These are phyloP conservation scores for Boletus barrowsii DNA, from an alignment of 768 basidiomycete genomes.

Conservation along the genomic window DNA sequence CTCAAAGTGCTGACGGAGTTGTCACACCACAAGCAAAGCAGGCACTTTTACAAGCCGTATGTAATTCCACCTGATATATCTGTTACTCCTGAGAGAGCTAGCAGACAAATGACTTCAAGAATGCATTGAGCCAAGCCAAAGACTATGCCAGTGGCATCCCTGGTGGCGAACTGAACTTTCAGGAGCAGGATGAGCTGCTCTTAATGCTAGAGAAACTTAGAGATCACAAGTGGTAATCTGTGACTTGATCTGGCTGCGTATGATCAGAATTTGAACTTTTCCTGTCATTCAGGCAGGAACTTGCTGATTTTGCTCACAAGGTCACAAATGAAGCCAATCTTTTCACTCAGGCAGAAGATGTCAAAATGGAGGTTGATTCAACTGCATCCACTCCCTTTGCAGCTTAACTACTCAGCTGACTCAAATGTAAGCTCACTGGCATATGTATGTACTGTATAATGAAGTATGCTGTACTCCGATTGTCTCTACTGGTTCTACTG, in stretches of 20 bases:
- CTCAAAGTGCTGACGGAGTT: slow-evolving; percentile 54
- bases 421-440: no score
- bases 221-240: slow-evolving; percentile 46
- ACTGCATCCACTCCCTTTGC: slow-evolving; percentile 66
- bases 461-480: no score
- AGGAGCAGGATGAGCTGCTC: slow-evolving; percentile 72
- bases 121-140: slow-evolving; percentile 53
- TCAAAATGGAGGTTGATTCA: slow-evolving; percentile 69
- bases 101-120: slow-evolving; percentile 76
- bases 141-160: slow-evolving; percentile 56
- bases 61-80: slow-evolving; percentile 2
- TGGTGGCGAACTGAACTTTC: slow-evolving; percentile 66
- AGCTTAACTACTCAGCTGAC: slow-evolving; percentile 19
- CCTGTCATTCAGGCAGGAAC: slow-evolving; percentile 44
- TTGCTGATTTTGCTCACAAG: slow-evolving; percentile 49
- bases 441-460: no score
- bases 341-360: slow-evolving; percentile 24
- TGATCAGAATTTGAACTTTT: background rate
- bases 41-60: slow-evolving; percentile 61
- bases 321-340: slow-evolving; percentile 35
- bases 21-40: slow-evolving; percentile 60
- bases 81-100: background rate
- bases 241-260: no score
- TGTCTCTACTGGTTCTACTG: no score
- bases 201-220: slow-evolving; percentile 61